Percentiles rank a stretch among this genome's conserved stretches.
phyloP scores from a whole-genome alignment of 768 basidiomycete species.

The Naganishia vaughanmartiniae region DNA sequence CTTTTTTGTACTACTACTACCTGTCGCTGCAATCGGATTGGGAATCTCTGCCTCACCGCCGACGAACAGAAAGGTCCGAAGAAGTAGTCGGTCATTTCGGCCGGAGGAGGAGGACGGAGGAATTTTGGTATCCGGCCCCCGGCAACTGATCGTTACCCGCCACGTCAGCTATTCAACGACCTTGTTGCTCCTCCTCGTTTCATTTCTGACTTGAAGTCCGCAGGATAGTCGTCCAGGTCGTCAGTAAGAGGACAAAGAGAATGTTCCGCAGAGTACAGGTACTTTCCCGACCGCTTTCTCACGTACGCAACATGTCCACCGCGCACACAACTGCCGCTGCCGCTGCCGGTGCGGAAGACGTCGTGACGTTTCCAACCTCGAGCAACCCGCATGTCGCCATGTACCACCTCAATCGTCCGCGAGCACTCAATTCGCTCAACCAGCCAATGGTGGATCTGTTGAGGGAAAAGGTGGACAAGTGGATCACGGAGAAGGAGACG shows the following conservation, averaged over 20 bases:
- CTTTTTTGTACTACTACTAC: too few relatives aligned
- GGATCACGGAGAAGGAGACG: conserved; percentile 36
- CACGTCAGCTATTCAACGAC: conserved; percentile 1
- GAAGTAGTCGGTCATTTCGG: too few relatives aligned
- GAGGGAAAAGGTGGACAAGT: conserved; percentile 71
- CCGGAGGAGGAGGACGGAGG: too few relatives aligned
- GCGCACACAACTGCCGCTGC: not conserved
- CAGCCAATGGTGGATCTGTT: conserved; percentile 71
- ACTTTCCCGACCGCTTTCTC: not conserved
- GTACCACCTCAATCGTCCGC: conserved; percentile 75
- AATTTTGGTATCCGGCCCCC: not conserved
- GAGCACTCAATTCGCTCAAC: conserved; percentile 78
- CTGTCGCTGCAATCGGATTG: too few relatives aligned
- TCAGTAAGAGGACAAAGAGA: not conserved
- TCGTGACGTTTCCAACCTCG: conserved; percentile 12
- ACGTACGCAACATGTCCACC: not conserved
- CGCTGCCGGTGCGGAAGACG: not conserved
- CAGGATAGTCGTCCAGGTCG: not conserved
- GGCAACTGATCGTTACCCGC: not conserved
- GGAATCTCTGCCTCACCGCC: too few relatives aligned
- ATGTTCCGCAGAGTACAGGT: not conserved
- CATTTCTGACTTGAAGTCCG: not conserved
- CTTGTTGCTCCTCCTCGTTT: not conserved
- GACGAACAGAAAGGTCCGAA: too few relatives aligned
- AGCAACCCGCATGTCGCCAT: conserved; percentile 44